Conservation (phyloP, 768 basidiomycete species). For the Auricularia cornea region DNA sequence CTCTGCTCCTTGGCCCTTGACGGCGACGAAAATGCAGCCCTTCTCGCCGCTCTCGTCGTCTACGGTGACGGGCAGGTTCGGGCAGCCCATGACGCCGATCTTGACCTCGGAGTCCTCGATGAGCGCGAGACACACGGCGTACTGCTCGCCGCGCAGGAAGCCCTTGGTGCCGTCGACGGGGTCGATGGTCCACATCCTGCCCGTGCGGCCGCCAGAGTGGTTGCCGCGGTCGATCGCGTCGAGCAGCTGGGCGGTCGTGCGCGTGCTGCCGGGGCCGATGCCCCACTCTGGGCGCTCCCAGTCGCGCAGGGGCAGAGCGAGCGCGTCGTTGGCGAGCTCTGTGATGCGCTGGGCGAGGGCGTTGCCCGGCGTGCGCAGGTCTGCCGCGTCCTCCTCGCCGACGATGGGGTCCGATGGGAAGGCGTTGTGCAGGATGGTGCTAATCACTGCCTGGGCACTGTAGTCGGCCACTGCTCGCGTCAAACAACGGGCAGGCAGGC, state of each 20-base stretch:
- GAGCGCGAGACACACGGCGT: slow-evolving; percentile 83
- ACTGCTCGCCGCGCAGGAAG: slow-evolving; percentile 87
- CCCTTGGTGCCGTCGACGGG: slow-evolving; percentile 94
- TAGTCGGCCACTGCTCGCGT: slow-evolving; percentile 73
- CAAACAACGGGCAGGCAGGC: neutral
- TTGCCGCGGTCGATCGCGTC: slow-evolving; percentile 83
- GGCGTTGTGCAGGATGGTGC: slow-evolving; percentile 60
- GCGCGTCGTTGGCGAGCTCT: slow-evolving; percentile 71
- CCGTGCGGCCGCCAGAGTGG: slow-evolving; percentile 58
- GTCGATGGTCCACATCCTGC: slow-evolving; percentile 82
- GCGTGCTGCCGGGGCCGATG: slow-evolving; percentile 48
- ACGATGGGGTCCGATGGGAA: slow-evolving; percentile 87
- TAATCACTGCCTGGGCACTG: slow-evolving; percentile 87
- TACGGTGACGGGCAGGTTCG: slow-evolving; percentile 67
- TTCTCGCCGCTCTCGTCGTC: slow-evolving; percentile 46
- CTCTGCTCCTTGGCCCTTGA: slow-evolving; percentile 77
- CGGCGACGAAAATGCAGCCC: slow-evolving; percentile 81
- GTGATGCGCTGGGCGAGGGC: slow-evolving; percentile 55
- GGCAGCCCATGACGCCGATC: slow-evolving; percentile 85
- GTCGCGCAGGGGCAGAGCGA: slow-evolving; percentile 42
- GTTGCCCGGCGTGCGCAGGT: slow-evolving; percentile 47
- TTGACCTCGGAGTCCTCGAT: slow-evolving; percentile 71
- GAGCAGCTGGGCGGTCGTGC: slow-evolving; percentile 53
- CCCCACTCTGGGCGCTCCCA: slow-evolving; percentile 66
- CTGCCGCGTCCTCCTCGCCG: slow-evolving; percentile 89